Evolutionary conservation across 257 asterid genomes (phyloP).

Genomic region (Rhazya stricta): DNA sequence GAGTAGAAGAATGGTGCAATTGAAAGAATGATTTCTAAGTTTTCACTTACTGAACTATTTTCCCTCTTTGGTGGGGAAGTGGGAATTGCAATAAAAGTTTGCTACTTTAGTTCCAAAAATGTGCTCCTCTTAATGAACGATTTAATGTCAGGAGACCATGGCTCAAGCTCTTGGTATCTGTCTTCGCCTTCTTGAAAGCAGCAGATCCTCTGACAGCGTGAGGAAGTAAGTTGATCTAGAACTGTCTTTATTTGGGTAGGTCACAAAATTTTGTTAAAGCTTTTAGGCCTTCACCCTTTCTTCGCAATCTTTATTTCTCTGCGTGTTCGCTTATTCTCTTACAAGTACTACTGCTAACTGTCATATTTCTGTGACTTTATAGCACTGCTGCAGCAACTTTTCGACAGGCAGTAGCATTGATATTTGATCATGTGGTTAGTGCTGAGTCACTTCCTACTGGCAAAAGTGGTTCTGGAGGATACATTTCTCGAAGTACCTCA

Average conservation of each 20-base stretch:
- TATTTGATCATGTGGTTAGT: constrained; percentile 75
- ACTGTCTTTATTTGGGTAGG: background rate
- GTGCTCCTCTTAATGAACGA: constrained; percentile 22
- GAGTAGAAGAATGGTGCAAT: background rate
- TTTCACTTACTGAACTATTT: background rate
- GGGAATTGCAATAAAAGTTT: constrained; percentile 5
- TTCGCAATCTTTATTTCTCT: constrained; percentile 1
- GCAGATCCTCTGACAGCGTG: constrained; percentile 95
- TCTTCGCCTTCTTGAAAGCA: constrained; percentile 88
- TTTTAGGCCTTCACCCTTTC: constrained; percentile 7
- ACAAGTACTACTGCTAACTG: background rate
- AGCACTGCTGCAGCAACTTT: constrained; percentile 99
- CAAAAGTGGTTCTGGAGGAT: constrained; percentile 79
- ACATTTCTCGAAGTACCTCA: constrained; percentile 73
- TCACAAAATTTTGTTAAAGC: constrained; percentile 4
- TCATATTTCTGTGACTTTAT: constrained; percentile 27
- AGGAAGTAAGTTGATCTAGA: constrained; percentile 60
- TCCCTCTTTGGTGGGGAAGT: background rate
- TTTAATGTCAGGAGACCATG: constrained; percentile 65
- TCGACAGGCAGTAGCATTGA: constrained; percentile 97
- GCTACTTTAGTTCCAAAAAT: constrained; percentile 16
- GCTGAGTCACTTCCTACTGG: constrained; percentile 90
- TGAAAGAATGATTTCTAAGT: background rate
- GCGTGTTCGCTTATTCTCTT: constrained; percentile 15
- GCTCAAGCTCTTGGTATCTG: constrained; percentile 92